Percentiles rank a stretch among this genome's conserved stretches.
Conservation (phyloP, 1,139 yeast species). For the Candida mesenterica region DNA sequence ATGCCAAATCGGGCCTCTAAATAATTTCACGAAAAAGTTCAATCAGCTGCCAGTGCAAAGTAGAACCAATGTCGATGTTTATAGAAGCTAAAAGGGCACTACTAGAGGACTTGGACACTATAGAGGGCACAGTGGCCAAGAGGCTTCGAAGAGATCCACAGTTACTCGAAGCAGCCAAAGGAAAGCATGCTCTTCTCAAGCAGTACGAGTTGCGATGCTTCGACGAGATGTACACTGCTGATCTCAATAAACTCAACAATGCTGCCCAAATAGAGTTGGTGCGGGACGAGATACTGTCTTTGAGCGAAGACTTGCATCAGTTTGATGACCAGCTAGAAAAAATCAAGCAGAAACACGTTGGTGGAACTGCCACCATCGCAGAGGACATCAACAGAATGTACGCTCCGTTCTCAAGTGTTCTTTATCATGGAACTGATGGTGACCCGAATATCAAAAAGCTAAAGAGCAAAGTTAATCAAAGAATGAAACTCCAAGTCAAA, state of each 20-base stretch:
- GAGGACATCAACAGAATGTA: conserved; percentile 36
- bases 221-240: conserved; percentile 44
- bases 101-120: conserved; percentile 38
- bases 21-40: no score
- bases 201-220: conserved; percentile 67
- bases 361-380: conserved; percentile 15
- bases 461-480: conserved; percentile 9
- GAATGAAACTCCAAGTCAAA: conserved; percentile 29
- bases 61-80: conserved; percentile 14
- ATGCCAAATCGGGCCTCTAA: no score
- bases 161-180: conserved; percentile 18
- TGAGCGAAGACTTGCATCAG: conserved; percentile 27
- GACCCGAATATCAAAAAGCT: conserved; percentile 6
- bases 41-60: no score
- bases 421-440: conserved; percentile 7
- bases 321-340: conserved; percentile 44
- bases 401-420: conserved; percentile 35
- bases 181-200: conserved; percentile 49
- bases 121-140: conserved; percentile 32
- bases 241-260: conserved; percentile 27
- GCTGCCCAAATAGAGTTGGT: conserved; percentile 19
- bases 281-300: conserved; percentile 26
- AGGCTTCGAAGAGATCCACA: conserved; percentile 33
- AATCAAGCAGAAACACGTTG: conserved; percentile 27
- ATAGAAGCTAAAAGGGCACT: conserved; percentile 37